Percentiles rank a stretch among this genome's conserved stretches.
These are phyloP conservation scores for Beauveria sp. DNA, from an alignment of 2,329 filamentous ascomycete genomes.

Conservation along the genomic window DNA sequence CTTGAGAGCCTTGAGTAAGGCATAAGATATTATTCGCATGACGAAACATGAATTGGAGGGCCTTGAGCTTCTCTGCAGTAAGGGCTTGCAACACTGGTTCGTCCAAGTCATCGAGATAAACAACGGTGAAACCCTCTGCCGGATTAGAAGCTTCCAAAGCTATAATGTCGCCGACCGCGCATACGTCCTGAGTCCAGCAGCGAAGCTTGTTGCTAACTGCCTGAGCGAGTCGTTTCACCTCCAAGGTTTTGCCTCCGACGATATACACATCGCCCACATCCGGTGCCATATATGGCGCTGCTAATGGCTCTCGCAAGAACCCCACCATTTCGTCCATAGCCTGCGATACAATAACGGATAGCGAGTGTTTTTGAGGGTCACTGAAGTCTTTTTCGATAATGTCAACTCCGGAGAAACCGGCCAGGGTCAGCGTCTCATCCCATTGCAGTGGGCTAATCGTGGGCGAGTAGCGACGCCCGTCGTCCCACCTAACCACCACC, in stretches of 20 bases:
- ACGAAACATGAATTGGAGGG: neutral
- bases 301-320: conserved; percentile 10
- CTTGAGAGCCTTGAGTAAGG: too few relatives aligned
- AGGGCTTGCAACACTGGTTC: conserved; percentile 7
- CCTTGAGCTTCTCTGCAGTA: conserved; percentile 6
- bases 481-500: too few relatives aligned
- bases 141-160: conserved; percentile 5
- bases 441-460: too few relatives aligned
- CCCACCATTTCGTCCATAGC: conserved; percentile 10
- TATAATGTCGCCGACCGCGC: neutral
- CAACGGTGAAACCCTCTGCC: conserved; percentile 1
- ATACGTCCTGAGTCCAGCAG: neutral
- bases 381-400: conserved; percentile 3
- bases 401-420: conserved; percentile 13
- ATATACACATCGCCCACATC: conserved; percentile 10
- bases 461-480: too few relatives aligned
- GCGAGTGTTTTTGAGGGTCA: neutral
- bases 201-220: conserved; percentile 1
- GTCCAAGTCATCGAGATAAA: conserved; percentile 11
- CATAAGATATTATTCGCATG: too few relatives aligned
- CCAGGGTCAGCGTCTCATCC: neutral
- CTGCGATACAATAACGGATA: conserved; percentile 12
- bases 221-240: neutral
- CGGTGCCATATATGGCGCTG: neutral
- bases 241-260: conserved; percentile 9